These are phyloP conservation scores for Aspergillus sp. DNA, from an alignment of 2,329 filamentous ascomycete species.

Conservation along the genomic window DNA sequence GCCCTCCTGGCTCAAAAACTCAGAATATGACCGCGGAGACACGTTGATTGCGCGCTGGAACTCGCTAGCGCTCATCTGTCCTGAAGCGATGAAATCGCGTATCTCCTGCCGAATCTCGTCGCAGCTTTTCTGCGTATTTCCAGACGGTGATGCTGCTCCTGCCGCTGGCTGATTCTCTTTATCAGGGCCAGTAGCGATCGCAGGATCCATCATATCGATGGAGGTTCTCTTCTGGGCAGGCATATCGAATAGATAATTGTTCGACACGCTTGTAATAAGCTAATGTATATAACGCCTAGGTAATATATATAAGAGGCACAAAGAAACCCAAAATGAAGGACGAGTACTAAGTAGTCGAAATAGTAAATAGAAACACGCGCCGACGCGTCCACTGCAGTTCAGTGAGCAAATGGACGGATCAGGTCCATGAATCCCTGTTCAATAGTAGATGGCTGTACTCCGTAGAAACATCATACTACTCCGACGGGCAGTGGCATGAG, in stretches of 20 bases:
- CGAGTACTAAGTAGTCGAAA: neutral
- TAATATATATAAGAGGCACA: neutral
- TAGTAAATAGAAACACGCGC: neutral
- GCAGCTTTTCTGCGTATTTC: constrained; percentile 19
- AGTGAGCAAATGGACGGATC: neutral
- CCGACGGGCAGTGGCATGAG: neutral
- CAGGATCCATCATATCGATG: neutral
- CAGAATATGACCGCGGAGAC: constrained; percentile 37
- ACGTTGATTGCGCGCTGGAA: constrained; percentile 46
- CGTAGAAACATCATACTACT: neutral
- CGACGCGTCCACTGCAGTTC: neutral
- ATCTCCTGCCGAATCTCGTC: constrained; percentile 47
- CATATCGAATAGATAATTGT: neutral
- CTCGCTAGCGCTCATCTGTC: constrained; percentile 48
- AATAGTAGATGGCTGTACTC: neutral
- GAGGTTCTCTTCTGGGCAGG: neutral
- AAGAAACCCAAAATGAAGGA: neutral
- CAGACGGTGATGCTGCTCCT: neutral
- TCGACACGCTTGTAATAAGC: too few relatives aligned
- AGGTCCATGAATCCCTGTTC: too few relatives aligned
- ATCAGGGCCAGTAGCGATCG: neutral
- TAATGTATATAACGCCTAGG: neutral
- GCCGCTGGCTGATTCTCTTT: constrained; percentile 1
- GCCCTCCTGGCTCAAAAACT: constrained; percentile 51
- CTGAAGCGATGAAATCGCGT: constrained; percentile 43